These are phyloP conservation scores for Akanthomyces uredinophilus DNA, from an alignment of 2,329 filamentous ascomycete genomes.

Conservation along the genomic window DNA sequence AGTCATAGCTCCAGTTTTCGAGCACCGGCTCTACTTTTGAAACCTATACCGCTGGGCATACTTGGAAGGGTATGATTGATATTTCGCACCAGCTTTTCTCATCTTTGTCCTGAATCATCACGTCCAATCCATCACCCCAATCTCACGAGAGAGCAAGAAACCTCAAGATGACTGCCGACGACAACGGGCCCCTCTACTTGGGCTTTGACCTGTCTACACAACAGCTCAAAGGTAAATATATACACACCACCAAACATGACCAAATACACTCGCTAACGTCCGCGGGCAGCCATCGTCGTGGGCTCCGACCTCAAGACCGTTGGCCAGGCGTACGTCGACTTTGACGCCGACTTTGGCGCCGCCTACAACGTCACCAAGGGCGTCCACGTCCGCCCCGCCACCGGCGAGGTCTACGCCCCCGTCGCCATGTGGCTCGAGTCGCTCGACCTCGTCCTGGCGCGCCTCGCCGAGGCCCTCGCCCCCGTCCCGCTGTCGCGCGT, in stretches of 20 bases:
- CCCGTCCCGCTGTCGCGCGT: slow-evolving; percentile 64
- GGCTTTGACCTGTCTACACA: slow-evolving; percentile 97
- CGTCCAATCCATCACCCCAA: too few species aligned
- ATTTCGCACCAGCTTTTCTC: too few species aligned
- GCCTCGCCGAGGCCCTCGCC: slow-evolving; percentile 65
- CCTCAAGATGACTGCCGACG: background rate
- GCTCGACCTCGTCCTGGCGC: slow-evolving; percentile 74
- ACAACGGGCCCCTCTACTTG: slow-evolving; percentile 64
- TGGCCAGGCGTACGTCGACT: slow-evolving; percentile 87
- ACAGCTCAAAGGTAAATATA: slow-evolving; percentile 74
- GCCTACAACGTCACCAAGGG: slow-evolving; percentile 83
- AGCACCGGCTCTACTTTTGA: background rate
- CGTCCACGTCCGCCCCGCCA: slow-evolving; percentile 73
- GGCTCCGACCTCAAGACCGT: slow-evolving; percentile 74
- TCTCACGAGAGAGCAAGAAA: background rate
- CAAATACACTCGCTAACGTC: background rate
- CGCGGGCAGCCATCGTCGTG: slow-evolving; percentile 70
- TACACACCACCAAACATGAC: background rate
- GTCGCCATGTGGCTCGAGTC: slow-evolving; percentile 94
- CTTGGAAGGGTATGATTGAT: too few species aligned
- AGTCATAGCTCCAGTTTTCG: slow-evolving; percentile 8
- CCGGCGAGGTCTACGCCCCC: slow-evolving; percentile 87
- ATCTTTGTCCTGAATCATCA: too few species aligned
- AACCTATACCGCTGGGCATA: background rate
- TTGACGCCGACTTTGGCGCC: slow-evolving; percentile 72